Base-by-base conservation (phyloP, 2,329 filamentous ascomycete genomes). In the Hypoxylon rubiginosum region DNA sequence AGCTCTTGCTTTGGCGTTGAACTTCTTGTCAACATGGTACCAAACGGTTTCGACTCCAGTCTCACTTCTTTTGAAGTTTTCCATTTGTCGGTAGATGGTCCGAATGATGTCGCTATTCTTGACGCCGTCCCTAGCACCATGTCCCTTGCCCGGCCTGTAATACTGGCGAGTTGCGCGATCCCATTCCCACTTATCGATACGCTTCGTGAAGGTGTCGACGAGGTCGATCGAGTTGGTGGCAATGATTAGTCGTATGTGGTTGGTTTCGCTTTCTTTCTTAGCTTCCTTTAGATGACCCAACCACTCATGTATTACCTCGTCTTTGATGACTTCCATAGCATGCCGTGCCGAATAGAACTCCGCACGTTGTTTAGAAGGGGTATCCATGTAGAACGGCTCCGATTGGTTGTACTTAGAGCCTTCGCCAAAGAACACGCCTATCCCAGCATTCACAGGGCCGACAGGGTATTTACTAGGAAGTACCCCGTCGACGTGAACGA, bases 371-470 rank as follows among this genome's bases (percentile, higher is more conserved):
- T 43, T 17, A 2, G 39, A 43, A 10, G 6, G 6, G 5, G 8
- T 15, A 3, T 41, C 19, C 10, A 39, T 21, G 26, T 30, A 28
- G 46, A 58, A 43, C 26, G 55, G 24, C 26, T 64, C 30, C 15
- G 17, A 39, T 3, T 45, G 21, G 32, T 64, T 64, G 51, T 64
- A 60, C 28, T 60, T 64, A 17, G 62, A 64, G n/a, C 34, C 50
- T n/a, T 52, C 17, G 41, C 62, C 62, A 17, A 59, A 64, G 34
- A 59, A 64, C 2, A 60, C 30, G 26, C 62, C 62, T 2, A 64
- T 11, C 1, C 50, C 28, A 28, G 2, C 50, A 43, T 3, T 13
- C 13, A 8, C 52, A 21, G n/a, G 28, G 4, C 28, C 17, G 26
- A n/a, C 4, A 15, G 15, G 34, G 6, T 43, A 30, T 13, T 19